These are phyloP conservation scores for Diddensiella transvaalensis DNA, from an alignment of 805 yeast species.

Conservation along the genomic window DNA sequence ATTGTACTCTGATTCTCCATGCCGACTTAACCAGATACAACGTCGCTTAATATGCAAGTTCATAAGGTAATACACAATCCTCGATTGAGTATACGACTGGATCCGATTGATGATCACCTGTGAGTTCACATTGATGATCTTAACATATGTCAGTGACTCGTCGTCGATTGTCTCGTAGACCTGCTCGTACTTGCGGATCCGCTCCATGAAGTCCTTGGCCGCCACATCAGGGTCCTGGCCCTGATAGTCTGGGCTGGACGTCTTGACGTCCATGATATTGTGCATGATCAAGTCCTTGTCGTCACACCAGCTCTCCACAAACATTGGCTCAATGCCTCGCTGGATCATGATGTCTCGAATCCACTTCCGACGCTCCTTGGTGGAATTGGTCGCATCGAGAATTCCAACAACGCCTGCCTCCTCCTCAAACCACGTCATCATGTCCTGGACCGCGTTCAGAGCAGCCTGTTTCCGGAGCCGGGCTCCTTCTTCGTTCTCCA, in stretches of 20 bases:
- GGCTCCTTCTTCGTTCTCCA: slow-evolving; percentile 60
- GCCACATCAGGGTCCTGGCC: slow-evolving; percentile 70
- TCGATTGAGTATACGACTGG: slow-evolving; percentile 81
- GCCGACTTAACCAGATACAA: slow-evolving; percentile 89
- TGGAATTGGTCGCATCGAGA: slow-evolving; percentile 89
- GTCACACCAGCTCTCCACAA: slow-evolving; percentile 88
- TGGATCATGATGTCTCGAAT: slow-evolving; percentile 44
- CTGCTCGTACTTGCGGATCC: slow-evolving; percentile 71
- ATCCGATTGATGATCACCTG: slow-evolving; percentile 86
- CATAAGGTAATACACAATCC: slow-evolving; percentile 95
- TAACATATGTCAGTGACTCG: slow-evolving; percentile 68
- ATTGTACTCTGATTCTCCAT: slow-evolving; percentile 91
- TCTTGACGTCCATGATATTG: slow-evolving; percentile 81
- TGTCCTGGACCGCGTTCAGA: slow-evolving; percentile 65
- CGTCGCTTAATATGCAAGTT: slow-evolving; percentile 91
- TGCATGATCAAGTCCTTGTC: slow-evolving; percentile 72
- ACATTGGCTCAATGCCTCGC: slow-evolving; percentile 78
- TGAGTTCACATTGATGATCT: slow-evolving; percentile 80
- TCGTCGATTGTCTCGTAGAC: slow-evolving; percentile 73
- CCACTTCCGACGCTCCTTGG: slow-evolving; percentile 63
- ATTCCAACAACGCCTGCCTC: slow-evolving; percentile 88
- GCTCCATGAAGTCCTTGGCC: slow-evolving; percentile 61
- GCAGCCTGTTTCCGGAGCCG: slow-evolving; percentile 66
- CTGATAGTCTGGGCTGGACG: slow-evolving; percentile 78
- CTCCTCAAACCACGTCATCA: slow-evolving; percentile 80